Conservation (phyloP, 1,284 basidiomycete species). For the Microbotryum violaceum region DNA sequence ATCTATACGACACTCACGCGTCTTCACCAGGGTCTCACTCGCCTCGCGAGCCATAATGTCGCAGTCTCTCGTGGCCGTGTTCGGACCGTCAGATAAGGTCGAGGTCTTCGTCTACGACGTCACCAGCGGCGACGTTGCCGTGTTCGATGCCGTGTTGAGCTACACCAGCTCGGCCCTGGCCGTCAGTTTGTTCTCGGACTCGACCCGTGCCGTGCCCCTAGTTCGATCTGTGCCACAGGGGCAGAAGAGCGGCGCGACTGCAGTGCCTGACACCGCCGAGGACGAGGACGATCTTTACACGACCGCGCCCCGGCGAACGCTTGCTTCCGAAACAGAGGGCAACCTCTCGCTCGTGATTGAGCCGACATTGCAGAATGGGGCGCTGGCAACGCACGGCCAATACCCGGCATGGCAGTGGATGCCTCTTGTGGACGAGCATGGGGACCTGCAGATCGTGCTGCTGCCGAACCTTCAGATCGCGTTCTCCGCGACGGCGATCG, state of each 20-base stretch:
- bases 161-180: not conserved
- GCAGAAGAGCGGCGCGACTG: not conserved
- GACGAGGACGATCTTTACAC: slow-evolving; percentile 26
- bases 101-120: not conserved
- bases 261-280: not conserved
- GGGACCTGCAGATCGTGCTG: slow-evolving; percentile 37
- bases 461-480: slow-evolving; percentile 41
- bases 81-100: not conserved
- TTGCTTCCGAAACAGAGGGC: not conserved
- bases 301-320: not conserved
- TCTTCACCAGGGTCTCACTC: too few relatives aligned
- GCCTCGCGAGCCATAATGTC: not conserved
- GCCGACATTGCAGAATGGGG: not conserved
- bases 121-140: not conserved
- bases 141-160: not conserved
- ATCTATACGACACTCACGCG: too few relatives aligned
- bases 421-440: slow-evolving; percentile 6
- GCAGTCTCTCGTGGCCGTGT: not conserved
- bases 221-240: not conserved
- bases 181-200: slow-evolving; percentile 1
- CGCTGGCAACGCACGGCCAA: not conserved
- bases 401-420: slow-evolving; percentile 8
- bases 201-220: not conserved
- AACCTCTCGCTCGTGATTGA: not conserved
- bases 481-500: slow-evolving; percentile 40